Evolutionary conservation across 176 grass and related monocot genomes (phyloP).

Genomic region (Aegilops umbellulata): DNA sequence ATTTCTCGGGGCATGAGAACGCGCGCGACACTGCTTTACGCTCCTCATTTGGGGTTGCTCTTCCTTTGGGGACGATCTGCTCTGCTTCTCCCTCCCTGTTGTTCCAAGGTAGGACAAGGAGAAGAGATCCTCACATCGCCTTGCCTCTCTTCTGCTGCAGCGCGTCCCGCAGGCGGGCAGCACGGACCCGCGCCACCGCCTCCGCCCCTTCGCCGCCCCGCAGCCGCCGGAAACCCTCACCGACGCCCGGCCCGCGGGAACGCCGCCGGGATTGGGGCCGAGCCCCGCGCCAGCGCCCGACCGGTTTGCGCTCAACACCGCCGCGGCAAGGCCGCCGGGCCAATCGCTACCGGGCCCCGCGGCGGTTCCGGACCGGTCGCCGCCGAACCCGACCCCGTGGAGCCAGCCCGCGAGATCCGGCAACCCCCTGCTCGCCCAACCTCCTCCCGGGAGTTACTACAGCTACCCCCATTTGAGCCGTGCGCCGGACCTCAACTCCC

Average conservation of each 20-base stretch:
- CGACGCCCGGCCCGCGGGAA: no score
- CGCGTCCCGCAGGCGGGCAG: constrained; percentile 35
- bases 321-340: neutral
- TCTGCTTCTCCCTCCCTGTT: no score
- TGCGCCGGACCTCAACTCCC: constrained; percentile 35
- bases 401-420: constrained; percentile 23
- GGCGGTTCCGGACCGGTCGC: neutral
- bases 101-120: no score
- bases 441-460: constrained; percentile 32
- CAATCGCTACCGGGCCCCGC: neutral
- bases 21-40: neutral
- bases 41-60: no score
- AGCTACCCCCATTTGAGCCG: constrained; percentile 6
- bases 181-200: constrained; percentile 32
- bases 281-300: neutral
- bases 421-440: constrained; percentile 44
- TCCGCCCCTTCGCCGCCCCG: constrained; percentile 37
- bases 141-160: neutral
- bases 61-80: no score
- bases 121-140: neutral
- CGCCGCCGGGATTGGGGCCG: neutral
- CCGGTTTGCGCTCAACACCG: neutral
- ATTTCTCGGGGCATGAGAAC: neutral
- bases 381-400: neutral
- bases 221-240: constrained; percentile 14